These are phyloP conservation scores for Dendrocalamus sinicus DNA, from an alignment of 176 grass and related monocot species.

Conservation along the genomic window DNA sequence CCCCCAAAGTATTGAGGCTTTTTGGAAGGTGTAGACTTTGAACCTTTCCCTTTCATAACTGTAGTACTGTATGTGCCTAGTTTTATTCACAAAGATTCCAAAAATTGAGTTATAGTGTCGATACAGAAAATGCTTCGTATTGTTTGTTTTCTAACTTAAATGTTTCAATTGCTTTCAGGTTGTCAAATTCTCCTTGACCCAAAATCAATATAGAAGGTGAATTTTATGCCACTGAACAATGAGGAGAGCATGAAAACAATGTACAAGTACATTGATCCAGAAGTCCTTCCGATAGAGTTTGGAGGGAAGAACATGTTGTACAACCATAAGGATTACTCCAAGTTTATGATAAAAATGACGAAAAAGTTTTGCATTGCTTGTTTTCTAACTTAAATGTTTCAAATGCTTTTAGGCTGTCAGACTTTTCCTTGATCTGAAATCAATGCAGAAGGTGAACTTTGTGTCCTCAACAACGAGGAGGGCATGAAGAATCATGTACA, in stretches of 20 bases:
- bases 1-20: slow-evolving; percentile 71
- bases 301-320: slow-evolving; percentile 74
- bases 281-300: slow-evolving; percentile 78
- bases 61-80: neutral
- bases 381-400: too few relatives aligned
- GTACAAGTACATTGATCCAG: slow-evolving; percentile 59
- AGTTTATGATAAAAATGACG: neutral
- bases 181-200: slow-evolving; percentile 70
- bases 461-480: slow-evolving; percentile 70
- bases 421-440: slow-evolving; percentile 70
- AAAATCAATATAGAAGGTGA: slow-evolving; percentile 64
- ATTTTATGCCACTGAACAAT: slow-evolving; percentile 71
- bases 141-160: neutral
- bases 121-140: neutral
- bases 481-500: slow-evolving; percentile 66
- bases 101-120: neutral
- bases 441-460: slow-evolving; percentile 66
- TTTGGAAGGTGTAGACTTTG: slow-evolving; percentile 67
- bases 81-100: neutral
- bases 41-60: neutral
- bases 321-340: slow-evolving; percentile 76
- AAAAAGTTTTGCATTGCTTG: neutral
- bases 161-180: slow-evolving; percentile 43
- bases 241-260: slow-evolving; percentile 71
- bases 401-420: slow-evolving; percentile 57